Evolutionary conservation across 2,329 filamentous ascomycete genomes (phyloP), one percentile per base, ranked within the genome.

Genomic region (Aspergillus versicolor): DNA sequence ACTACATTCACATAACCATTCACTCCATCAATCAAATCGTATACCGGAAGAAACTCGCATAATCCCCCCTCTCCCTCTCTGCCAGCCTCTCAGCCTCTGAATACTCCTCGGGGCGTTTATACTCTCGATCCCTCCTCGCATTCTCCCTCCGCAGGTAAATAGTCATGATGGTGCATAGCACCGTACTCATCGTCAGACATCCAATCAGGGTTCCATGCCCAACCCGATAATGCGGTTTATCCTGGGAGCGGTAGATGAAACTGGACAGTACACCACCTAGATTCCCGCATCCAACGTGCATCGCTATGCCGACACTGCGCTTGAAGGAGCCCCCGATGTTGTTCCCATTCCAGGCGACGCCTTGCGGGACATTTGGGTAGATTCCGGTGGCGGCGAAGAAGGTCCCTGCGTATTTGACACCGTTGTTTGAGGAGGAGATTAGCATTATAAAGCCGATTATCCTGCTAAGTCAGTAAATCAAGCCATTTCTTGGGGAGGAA

Each of bases 381-480:
- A 59, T 59, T 9, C 57, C 57, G 4, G 49, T 48, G 4, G 57
- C 57, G 38, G 57, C 57, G 44, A 59, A 59, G 40, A 59, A 59
- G 5, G 53, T 56, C 3, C 57, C 57, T 3, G 57, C 57, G 45
- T 56, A 59, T 42, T 59, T 56, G 15, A 59, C 57, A 7, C 46
- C 57, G 37, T 40, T 30, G 38, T 51, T 59, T 15, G 53, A 13
- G 8, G 53, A 53, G 8, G 53, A 48, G 27, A 59, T 53, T 21
- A 56, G 57, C 57, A 59, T 59, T 13, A 59, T 17, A 24, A 60
- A 60, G 40, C 54, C 54, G 42, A 60, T 57, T 6, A 60, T 60
- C 8, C 53, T 56, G 17, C 0, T 17, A 12, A 9, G 13, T 30
- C 17, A 27, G 21, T 53, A 19, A 19, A 40, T 15, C 21, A 21